Evolutionary conservation across 805 yeast genomes (phyloP).

Genomic region (Hanseniaspora meyeri): DNA sequence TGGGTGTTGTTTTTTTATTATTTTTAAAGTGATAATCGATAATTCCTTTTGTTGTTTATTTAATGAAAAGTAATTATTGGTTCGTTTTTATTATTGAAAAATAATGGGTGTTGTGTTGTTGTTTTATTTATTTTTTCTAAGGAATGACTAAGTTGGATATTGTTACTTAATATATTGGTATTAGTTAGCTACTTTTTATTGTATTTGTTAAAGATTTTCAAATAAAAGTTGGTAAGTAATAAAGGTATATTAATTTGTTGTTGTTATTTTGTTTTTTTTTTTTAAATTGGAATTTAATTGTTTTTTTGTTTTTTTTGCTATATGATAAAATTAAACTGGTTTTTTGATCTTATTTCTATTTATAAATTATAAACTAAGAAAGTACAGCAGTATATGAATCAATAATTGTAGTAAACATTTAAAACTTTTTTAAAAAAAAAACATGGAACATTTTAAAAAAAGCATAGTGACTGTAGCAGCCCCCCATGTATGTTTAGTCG

Average conservation of each 20-base stretch:
- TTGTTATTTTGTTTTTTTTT: neutral
- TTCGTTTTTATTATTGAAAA: neutral
- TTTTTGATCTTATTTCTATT: neutral
- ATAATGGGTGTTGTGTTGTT: neutral
- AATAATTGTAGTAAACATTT: too few species aligned
- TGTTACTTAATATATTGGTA: neutral
- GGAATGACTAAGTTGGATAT: constrained; percentile 25
- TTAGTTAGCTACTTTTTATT: neutral
- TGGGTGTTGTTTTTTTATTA: neutral
- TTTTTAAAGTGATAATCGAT: neutral
- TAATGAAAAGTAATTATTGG: neutral
- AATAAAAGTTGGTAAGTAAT: too few species aligned
- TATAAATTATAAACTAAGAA: neutral
- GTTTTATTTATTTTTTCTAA: constrained; percentile 11
- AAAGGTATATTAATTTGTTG: too few species aligned
- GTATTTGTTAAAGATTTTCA: neutral
- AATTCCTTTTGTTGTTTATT: neutral
- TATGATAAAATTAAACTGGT: neutral
- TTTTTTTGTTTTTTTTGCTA: neutral
- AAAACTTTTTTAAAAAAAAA: neutral
- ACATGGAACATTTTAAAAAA: neutral
- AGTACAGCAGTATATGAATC: too few species aligned
- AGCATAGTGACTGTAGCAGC: too few species aligned
- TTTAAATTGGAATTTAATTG: neutral
- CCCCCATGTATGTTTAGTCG: neutral